Conservation (phyloP, 495 filamentous ascomycete species). For the Saxophila tyrrhenica region DNA sequence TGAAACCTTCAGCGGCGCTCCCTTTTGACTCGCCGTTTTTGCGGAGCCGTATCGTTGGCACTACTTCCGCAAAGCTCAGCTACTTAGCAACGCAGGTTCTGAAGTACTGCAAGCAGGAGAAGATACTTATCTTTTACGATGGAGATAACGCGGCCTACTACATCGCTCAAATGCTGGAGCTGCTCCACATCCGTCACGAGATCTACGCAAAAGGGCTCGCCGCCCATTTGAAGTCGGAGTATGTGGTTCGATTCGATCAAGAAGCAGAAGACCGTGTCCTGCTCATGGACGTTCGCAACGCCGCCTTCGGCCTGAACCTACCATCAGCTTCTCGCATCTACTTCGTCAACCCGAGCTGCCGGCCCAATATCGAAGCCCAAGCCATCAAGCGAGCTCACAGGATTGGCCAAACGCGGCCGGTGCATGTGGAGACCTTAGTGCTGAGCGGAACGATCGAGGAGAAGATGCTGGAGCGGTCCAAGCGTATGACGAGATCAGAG, state of each 20-base stretch:
- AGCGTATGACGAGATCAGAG: constrained; percentile 69
- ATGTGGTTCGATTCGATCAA: constrained; percentile 67
- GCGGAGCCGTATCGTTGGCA: constrained; percentile 57
- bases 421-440: constrained; percentile 75
- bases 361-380: constrained; percentile 77
- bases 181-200: constrained; percentile 31
- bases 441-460: constrained; percentile 72
- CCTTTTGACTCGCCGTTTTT: constrained; percentile 41
- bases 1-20: background rate
- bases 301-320: constrained; percentile 79
- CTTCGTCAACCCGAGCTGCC: constrained; percentile 82
- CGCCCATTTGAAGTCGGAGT: constrained; percentile 48
- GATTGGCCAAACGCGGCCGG: constrained; percentile 71
- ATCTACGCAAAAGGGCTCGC: constrained; percentile 70
- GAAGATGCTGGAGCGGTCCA: constrained; percentile 60
- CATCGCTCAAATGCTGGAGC: constrained; percentile 66
- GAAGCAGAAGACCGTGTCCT: constrained; percentile 55
- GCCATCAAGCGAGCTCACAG: constrained; percentile 84
- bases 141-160: constrained; percentile 62
- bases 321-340: constrained; percentile 73
- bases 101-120: constrained; percentile 55
- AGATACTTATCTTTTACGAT: constrained; percentile 91
- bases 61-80: constrained; percentile 75
- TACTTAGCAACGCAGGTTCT: constrained; percentile 68
- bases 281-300: constrained; percentile 80